phyloP scores from a whole-genome alignment of 352 stramenopile species.

The Phytopythium aichiense region DNA sequence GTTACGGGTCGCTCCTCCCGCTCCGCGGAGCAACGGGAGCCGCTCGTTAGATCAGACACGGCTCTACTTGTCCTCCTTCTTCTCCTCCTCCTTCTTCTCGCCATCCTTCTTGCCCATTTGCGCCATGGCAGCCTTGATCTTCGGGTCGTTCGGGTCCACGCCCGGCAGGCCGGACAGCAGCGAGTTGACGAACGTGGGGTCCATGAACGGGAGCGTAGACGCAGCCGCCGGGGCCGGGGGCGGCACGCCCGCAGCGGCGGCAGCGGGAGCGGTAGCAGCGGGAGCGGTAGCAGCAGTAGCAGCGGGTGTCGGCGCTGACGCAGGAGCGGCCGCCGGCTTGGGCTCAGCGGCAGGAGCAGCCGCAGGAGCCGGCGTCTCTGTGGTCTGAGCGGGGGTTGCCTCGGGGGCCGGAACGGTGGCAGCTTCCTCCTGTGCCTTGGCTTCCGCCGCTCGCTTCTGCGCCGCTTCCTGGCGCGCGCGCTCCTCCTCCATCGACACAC shows the following conservation, averaged over 20 bases:
- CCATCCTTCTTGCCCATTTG: constrained; percentile 82
- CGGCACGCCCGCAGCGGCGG: constrained; percentile 24
- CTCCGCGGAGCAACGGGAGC: not conserved
- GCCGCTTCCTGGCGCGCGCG: constrained; percentile 92
- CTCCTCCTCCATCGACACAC: constrained; percentile 99
- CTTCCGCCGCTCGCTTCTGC: constrained; percentile 87
- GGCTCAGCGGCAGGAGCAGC: constrained; percentile 7
- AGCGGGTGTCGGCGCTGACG: constrained; percentile 7
- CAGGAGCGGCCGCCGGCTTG: constrained; percentile 17
- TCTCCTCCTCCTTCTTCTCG: constrained; percentile 79
- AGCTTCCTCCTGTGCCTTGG: constrained; percentile 54
- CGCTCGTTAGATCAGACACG: not conserved
- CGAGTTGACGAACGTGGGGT: constrained; percentile 88
- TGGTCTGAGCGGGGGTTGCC: constrained; percentile 57
- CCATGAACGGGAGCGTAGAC: constrained; percentile 86
- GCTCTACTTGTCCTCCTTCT: constrained; percentile 83
- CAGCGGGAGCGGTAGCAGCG: not conserved
- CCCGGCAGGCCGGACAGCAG: constrained; percentile 85
- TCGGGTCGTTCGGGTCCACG: constrained; percentile 91
- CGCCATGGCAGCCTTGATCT: constrained; percentile 89
- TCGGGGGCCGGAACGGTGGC: constrained; percentile 14
- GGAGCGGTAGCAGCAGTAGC: constrained; percentile 6
- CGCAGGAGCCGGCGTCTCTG: constrained; percentile 27
- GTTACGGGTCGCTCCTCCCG: not conserved
- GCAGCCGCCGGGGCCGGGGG: constrained; percentile 68